Evolutionary conservation across 768 basidiomycete species (phyloP).

Genomic region (Pleurotus tuber-regium): DNA sequence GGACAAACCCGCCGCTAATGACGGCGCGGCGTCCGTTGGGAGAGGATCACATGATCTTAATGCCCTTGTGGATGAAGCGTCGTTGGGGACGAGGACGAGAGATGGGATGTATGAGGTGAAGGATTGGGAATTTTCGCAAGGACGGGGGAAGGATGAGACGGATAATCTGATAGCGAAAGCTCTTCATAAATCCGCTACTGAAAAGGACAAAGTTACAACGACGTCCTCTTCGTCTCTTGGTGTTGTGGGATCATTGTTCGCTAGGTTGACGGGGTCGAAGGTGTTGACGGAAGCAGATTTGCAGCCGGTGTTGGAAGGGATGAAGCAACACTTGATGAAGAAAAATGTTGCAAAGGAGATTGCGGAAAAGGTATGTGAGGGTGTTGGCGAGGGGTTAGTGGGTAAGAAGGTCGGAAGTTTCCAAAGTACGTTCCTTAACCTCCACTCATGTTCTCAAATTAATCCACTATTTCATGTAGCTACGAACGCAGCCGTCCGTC

Average conservation of each 20-base stretch:
- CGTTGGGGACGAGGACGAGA: conserved; percentile 71
- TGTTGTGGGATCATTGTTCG: conserved; percentile 74
- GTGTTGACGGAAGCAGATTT: conserved; percentile 79
- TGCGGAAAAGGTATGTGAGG: conserved; percentile 90
- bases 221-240: conserved; percentile 46
- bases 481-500: conserved; percentile 79
- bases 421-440: conserved; percentile 56
- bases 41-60: conserved; percentile 49
- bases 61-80: conserved; percentile 63
- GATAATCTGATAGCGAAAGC: conserved; percentile 60
- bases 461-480: conserved; percentile 42
- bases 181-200: conserved; percentile 40
- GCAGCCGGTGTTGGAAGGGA: conserved; percentile 83
- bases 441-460: conserved; percentile 13
- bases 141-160: conserved; percentile 33
- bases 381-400: conserved; percentile 85
- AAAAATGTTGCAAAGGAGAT: conserved; percentile 99
- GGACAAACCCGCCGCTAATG: conserved; percentile 55
- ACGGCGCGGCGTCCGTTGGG: conserved; percentile 26
- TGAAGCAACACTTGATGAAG: conserved; percentile 98
- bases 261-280: conserved; percentile 83
- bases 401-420: conserved; percentile 92
- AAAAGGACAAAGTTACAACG: conserved; percentile 29
- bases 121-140: conserved; percentile 75
- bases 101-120: conserved; percentile 67